Conservation (phyloP, 1,284 basidiomycete species). For the Neonothopanus nambi region DNA sequence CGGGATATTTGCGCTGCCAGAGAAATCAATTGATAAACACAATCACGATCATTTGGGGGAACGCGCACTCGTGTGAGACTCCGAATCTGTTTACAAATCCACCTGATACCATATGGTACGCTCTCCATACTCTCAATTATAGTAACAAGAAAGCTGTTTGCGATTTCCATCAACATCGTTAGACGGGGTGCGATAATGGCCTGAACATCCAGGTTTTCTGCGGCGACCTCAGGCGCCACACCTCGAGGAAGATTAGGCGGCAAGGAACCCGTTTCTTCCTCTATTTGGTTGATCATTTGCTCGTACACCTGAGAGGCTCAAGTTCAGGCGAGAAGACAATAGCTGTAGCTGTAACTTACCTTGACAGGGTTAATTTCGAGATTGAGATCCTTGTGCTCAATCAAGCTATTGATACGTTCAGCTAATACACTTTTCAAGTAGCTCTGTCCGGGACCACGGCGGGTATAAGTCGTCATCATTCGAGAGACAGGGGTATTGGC, state of each 20-base stretch:
- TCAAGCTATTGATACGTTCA: slow-evolving; percentile 96
- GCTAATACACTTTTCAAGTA: slow-evolving; percentile 97
- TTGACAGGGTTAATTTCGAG: slow-evolving; percentile 99
- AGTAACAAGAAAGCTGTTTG: slow-evolving; percentile 95
- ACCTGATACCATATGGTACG: slow-evolving; percentile 97
- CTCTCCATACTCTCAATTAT: slow-evolving; percentile 98
- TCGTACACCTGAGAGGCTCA: slow-evolving; percentile 76
- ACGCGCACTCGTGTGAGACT: slow-evolving; percentile 84
- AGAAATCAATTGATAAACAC: slow-evolving; percentile 14
- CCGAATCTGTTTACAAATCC: slow-evolving; percentile 99
- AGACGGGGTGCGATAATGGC: slow-evolving; percentile 95
- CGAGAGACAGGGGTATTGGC: slow-evolving; percentile 98
- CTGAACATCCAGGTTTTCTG: slow-evolving; percentile 92
- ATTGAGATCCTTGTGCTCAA: slow-evolving; percentile 98
- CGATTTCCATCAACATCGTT: slow-evolving; percentile 99
- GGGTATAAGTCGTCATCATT: slow-evolving; percentile 99
- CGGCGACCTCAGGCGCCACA: slow-evolving; percentile 91
- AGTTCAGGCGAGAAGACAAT: neutral
- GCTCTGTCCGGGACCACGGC: slow-evolving; percentile 95
- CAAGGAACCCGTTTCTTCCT: slow-evolving; percentile 91
- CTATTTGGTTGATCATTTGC: slow-evolving; percentile 98
- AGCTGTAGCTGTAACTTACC: slow-evolving; percentile 44
- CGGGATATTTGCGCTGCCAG: slow-evolving; percentile 91
- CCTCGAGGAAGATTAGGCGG: slow-evolving; percentile 90
- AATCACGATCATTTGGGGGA: slow-evolving; percentile 13